Evolutionary conservation across 352 stramenopile genomes (phyloP), one percentile per base, ranked within the genome.

Genomic region (Globisporangium spiculum): DNA sequence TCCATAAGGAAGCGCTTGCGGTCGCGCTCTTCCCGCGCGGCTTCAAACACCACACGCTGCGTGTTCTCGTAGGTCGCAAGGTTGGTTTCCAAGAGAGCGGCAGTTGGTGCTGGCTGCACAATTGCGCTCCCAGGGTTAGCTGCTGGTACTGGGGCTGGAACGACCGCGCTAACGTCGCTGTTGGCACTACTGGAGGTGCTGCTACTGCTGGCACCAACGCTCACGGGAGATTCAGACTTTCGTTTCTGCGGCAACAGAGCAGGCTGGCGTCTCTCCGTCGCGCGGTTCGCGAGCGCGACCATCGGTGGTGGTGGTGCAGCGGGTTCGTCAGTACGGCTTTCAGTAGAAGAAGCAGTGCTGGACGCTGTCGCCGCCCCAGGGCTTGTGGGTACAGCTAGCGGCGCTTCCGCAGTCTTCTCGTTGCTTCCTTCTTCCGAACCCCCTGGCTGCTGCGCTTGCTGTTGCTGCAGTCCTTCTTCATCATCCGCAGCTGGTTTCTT

Each of bases 1-100:
- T 91, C 82, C 66, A 89, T 74, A 20, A 74, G 74, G 53, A 90
- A 86, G 14, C 80, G 73, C 61, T 88, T 91, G 34, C 72, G 79
- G 46, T 83, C 76, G 32, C 82, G 84, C 59, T 92, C 84, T 74
- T 91, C 84, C 27, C 79, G 80, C 34, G 80, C 76, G 1, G 78
- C 80, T 60, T 91, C 80, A 1, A 80, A 56, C 59, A 87, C 60
- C 63, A 83, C 67, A 1, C 81, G 75, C 63, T 85, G 81, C 44
- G 80, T 84, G 58, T 79, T 79, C 64, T 88, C 84, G 44, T 77
- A 75, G 52, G 46, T 70, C 22, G 44, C 44, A 16, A 52, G 18
- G 69, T 65, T 48, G 84, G 67, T 10, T 9, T 52, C 44, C 44
- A 52, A 52, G 18, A 52, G 44, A 52, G 44, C 44, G 7, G 18